A percentile compares a stretch with the other conserved stretches of the same genome.
These are phyloP conservation scores for Protea cynaroides DNA, from an alignment of 164 flowering plant genomes.

Conservation along the genomic window DNA sequence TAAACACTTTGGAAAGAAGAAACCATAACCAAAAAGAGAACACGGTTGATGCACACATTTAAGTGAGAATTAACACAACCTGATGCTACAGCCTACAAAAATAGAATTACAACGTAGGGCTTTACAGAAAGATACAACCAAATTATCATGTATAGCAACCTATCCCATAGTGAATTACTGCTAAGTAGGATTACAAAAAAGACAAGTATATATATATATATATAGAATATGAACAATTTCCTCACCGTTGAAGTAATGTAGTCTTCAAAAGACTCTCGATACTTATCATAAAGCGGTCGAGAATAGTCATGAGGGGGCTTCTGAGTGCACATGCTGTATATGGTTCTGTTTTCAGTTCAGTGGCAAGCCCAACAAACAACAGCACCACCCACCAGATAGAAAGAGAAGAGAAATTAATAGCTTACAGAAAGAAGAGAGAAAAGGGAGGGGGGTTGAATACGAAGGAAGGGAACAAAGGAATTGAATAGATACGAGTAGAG, in stretches of 20 bases:
- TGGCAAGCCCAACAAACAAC: background rate
- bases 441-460: too few relatives aligned
- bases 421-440: background rate
- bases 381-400: background rate
- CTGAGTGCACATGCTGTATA: constrained; percentile 71
- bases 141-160: too few relatives aligned
- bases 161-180: background rate
- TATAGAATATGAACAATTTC: background rate
- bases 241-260: constrained; percentile 58
- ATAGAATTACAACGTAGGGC: background rate
- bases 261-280: constrained; percentile 49
- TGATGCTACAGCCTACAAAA: too few relatives aligned
- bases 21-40: too few relatives aligned
- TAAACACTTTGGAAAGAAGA: too few relatives aligned
- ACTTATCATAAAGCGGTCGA: constrained; percentile 64
- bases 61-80: too few relatives aligned
- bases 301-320: constrained; percentile 74
- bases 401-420: background rate
- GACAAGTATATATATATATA: too few relatives aligned
- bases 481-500: constrained; percentile 44
- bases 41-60: too few relatives aligned
- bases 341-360: constrained; percentile 36
- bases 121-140: background rate
- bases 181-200: too few relatives aligned
- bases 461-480: constrained; percentile 4